Evolutionary conservation across 352 stramenopile genomes (phyloP), one percentile per base, ranked within the genome.

Genomic region (Globisporangium paddicum): DNA sequence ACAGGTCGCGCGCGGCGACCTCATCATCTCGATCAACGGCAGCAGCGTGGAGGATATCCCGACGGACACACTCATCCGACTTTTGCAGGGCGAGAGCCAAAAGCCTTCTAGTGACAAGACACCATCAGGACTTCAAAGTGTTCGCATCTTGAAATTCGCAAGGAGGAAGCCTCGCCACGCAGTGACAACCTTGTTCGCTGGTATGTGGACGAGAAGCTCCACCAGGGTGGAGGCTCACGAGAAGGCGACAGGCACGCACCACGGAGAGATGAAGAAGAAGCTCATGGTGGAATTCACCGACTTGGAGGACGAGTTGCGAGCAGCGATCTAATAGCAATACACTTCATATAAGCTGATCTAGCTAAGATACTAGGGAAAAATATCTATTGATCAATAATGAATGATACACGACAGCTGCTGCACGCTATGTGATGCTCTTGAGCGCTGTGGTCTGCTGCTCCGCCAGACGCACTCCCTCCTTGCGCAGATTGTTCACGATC

Each of bases 361-460:
- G n/a, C n/a, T n/a, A n/a, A n/a, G n/a, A n/a, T n/a, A n/a, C n/a
- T n/a, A n/a, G n/a, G n/a, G n/a, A n/a, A n/a, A n/a, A n/a, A n/a
- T n/a, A n/a, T n/a, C n/a, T n/a, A n/a, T n/a, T n/a, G n/a, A n/a
- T n/a, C n/a, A n/a, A n/a, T n/a, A n/a, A n/a, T n/a, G n/a, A 23
- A 35, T 18, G 8, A 11, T 19, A 19, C 10, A 16, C 21, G 8
- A 45, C 19, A 28, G 9, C 16, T 8, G 1, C n/a, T n/a, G n/a
- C n/a, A n/a, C n/a, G 5, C 47, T 60, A 81, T 11, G 63, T 71
- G 48, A 90, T 77, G 55, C 77, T 87, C 52, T 91, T 82, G 25
- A 91, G 70, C 21, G 82, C 79, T 3, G 64, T 70, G 9, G 83
- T 86, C 66, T 91, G 82, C 53, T 91, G 82, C 38, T 89, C 77